phyloP scores from a whole-genome alignment of 805 yeast species.

The Nakazawaea holstii region DNA sequence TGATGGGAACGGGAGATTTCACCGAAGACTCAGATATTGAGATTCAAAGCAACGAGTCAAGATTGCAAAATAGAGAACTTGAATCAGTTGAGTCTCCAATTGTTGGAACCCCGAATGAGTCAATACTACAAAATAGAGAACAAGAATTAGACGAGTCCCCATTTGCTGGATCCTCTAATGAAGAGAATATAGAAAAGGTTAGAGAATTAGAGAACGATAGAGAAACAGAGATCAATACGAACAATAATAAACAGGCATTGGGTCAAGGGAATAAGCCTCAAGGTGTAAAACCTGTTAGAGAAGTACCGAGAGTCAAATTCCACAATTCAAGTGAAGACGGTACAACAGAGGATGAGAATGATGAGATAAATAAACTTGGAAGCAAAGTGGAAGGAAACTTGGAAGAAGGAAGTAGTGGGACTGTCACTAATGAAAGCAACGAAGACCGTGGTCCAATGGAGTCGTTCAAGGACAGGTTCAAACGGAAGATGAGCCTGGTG shows the following conservation, averaged over 20 bases:
- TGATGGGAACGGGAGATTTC: no score
- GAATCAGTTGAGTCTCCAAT: no score
- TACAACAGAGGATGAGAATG: conserved; percentile 18
- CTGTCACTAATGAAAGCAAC: background rate
- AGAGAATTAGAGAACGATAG: background rate
- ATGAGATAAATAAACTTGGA: background rate
- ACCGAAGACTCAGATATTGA: no score
- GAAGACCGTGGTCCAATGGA: background rate
- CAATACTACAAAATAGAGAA: background rate
- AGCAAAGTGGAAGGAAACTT: conserved; percentile 1
- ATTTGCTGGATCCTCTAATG: no score
- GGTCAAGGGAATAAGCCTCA: background rate
- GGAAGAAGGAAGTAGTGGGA: conserved; percentile 12
- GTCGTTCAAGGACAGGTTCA: conserved; percentile 14
- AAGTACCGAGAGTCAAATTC: conserved; percentile 7
- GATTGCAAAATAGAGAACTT: no score
- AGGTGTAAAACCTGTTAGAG: background rate
- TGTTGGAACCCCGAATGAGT: background rate
- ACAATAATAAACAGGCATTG: background rate
- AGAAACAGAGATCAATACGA: background rate
- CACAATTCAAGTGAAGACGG: conserved; percentile 22
- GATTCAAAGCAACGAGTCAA: no score
- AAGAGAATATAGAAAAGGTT: no score
- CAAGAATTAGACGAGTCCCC: background rate
- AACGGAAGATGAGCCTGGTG: conserved; percentile 14